Percentiles rank a stretch among this genome's conserved stretches.
Conservation (phyloP, 2,329 filamentous ascomycete genomes). For the Herpotrichia juniperi region DNA sequence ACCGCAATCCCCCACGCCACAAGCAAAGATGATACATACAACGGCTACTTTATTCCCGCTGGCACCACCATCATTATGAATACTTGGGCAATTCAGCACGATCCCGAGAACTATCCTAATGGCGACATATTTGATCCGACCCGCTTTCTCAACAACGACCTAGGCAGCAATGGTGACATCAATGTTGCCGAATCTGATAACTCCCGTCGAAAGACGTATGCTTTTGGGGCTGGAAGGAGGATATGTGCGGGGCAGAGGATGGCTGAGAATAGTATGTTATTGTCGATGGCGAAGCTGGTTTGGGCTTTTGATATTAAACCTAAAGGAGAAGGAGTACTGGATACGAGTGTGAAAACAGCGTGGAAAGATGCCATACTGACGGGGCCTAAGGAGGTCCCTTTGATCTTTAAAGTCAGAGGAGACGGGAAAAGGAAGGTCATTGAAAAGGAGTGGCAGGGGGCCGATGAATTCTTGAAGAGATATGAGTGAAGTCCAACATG, state of each 20-base stretch:
- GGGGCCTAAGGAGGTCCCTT: too few species aligned
- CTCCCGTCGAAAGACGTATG: constrained; percentile 8
- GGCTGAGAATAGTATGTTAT: constrained; percentile 9
- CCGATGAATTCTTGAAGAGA: too few species aligned
- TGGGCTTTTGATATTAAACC: too few species aligned
- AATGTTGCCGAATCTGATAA: background rate
- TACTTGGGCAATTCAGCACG: constrained; percentile 46
- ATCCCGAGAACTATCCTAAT: constrained; percentile 19
- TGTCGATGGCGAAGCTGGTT: constrained; percentile 11
- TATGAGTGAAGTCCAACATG: too few species aligned
- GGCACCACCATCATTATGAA: constrained; percentile 47
- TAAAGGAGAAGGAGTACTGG: too few species aligned
- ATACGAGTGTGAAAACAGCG: too few species aligned
- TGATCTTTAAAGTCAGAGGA: too few species aligned
- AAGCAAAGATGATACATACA: constrained; percentile 48
- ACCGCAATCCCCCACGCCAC: constrained; percentile 50
- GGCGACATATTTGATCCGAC: constrained; percentile 21
- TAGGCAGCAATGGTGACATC: background rate
- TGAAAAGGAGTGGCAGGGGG: too few species aligned
- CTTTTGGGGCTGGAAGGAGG: constrained; percentile 14
- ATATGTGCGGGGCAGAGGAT: constrained; percentile 12
- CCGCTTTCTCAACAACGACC: constrained; percentile 8
- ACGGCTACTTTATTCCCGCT: constrained; percentile 50
- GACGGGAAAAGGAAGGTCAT: too few species aligned
- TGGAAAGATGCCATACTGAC: too few species aligned